Percentiles rank a stretch among this genome's conserved stretches.
phyloP scores from a whole-genome alignment of 768 basidiomycete genomes.

The Cystobasidium ongulense region DNA sequence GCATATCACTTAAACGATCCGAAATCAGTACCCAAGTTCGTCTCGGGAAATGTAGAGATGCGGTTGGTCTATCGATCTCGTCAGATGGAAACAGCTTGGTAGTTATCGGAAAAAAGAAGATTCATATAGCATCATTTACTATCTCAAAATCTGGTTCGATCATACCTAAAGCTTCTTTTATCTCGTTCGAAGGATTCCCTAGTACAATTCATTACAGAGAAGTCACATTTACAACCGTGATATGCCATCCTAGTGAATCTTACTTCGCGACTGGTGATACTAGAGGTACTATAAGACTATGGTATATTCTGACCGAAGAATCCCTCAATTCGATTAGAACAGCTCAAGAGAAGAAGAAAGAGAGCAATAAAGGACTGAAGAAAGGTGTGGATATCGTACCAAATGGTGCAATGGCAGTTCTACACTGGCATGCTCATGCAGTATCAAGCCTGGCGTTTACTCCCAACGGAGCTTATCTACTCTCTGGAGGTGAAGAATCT shows the following conservation, averaged over 20 bases:
- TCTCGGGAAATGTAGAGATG: conserved; percentile 12
- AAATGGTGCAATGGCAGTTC: conserved; percentile 64
- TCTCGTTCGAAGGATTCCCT: conserved; percentile 4
- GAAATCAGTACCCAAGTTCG: background rate
- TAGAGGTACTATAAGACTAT: conserved; percentile 73
- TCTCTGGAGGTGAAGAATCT: conserved; percentile 90
- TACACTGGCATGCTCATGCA: conserved; percentile 97
- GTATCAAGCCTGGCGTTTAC: conserved; percentile 81
- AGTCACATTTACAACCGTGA: conserved; percentile 61
- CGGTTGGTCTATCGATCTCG: conserved; percentile 56
- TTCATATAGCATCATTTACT: conserved; percentile 60
- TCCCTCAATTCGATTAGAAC: conserved; percentile 44
- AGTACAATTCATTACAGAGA: background rate
- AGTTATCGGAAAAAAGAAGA: conserved; percentile 63
- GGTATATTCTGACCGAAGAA: conserved; percentile 66
- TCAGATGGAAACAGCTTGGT: conserved; percentile 70
- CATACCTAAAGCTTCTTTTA: background rate
- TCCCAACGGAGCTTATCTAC: conserved; percentile 77
- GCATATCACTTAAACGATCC: background rate
- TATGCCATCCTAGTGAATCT: conserved; percentile 79
- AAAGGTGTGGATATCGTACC: conserved; percentile 18
- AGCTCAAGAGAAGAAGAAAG: conserved; percentile 55
- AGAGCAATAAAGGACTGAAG: background rate
- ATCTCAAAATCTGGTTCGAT: background rate
- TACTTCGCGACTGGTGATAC: conserved; percentile 92